Base-by-base conservation (phyloP, 2,329 filamentous ascomycete genomes). In the Sporothrix schenckii region DNA sequence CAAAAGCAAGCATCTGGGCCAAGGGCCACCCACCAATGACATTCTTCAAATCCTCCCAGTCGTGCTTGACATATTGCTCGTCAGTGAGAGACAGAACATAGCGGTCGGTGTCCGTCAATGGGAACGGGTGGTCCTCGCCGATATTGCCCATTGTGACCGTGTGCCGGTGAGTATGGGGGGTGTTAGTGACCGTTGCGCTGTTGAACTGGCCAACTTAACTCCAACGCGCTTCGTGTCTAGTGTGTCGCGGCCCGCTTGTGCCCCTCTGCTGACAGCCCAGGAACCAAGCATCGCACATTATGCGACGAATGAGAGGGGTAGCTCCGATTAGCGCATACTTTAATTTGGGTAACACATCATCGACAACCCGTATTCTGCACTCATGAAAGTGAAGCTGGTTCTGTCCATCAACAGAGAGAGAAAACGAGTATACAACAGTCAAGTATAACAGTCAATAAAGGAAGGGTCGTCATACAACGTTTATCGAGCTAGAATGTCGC, bases 31-130 rank as follows among this genome's bases (percentile, higher is more conserved):
- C 78, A 89, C 87, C 81, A 74, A 93, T 88, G 70, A 95, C 86
- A 11, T 86, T 81, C 77, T 86, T 87, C 72, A 95, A 85, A 70
- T 91, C 85, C 14, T 88, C 84, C 94, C 94, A 97, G 63, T 87
- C 84, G 79, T 94, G 88, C 58, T 85, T 84, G 72, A 84, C 81
- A 78, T 91, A 97, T 65, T 91, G 85, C 24, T 89, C 85, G 76
- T 97, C 93, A 0, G 87, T 87, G 73, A 85, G 83, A 41, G 86
- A 86, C 19, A 89, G 79, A 49, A 89, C 81, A 83, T 82, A 85
- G 77, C 80, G 85, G 77, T 89, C 87, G 53, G 83, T 79, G 2
- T 86, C 86, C 0, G 86, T 89, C 72, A 89, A 78, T n/a, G 86
- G 85, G 72, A 89, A 89, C 1, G 87, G 84, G 7, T 82, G 72